Conservation (phyloP, 2,329 filamentous ascomycete genomes). For the Fusarium nanum region DNA sequence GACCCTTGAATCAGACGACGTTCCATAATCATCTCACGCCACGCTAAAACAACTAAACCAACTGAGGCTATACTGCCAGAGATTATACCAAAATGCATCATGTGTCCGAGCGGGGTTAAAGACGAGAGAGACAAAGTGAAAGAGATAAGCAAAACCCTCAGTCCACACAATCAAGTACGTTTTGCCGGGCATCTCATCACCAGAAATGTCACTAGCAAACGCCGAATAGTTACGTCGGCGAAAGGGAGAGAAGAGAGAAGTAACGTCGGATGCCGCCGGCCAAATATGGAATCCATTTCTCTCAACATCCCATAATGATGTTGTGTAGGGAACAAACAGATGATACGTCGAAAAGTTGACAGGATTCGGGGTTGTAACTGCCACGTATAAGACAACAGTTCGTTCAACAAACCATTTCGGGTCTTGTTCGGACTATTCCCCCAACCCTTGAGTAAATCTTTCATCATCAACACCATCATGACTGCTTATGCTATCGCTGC, state of each 20-base stretch:
- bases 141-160: background rate
- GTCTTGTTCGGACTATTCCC: too few species aligned
- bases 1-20: background rate
- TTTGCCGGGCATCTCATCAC: too few species aligned
- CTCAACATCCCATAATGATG: too few species aligned
- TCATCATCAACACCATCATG: background rate
- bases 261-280: too few species aligned
- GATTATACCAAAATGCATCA: background rate
- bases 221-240: background rate
- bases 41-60: background rate
- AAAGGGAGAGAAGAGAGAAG: background rate
- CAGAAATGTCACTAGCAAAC: too few species aligned
- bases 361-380: too few species aligned
- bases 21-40: background rate
- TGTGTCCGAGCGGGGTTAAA: background rate
- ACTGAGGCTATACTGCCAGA: background rate
- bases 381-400: too few species aligned
- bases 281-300: too few species aligned
- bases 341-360: too few species aligned
- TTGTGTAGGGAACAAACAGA: too few species aligned
- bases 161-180: too few species aligned
- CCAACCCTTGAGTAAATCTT: background rate
- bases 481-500: background rate
- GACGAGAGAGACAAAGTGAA: rapidly evolving
- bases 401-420: too few species aligned